Evolutionary conservation across 2,329 filamentous ascomycete species (phyloP).

Genomic region (Trichoderma guizhouense): DNA sequence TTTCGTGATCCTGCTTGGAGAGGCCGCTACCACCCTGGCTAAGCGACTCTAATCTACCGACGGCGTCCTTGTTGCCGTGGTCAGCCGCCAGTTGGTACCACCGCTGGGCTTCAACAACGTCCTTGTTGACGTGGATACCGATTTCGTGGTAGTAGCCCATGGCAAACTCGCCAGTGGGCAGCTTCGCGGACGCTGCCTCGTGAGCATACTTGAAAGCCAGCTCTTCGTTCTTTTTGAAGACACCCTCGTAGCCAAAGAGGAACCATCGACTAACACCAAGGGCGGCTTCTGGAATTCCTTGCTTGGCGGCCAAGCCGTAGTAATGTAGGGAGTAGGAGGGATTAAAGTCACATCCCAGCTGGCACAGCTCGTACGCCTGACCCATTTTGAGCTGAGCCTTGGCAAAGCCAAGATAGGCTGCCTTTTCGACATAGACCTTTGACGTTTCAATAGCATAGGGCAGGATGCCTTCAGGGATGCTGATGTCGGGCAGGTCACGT

Average conservation of each 20-base stretch:
- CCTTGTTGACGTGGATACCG: slow-evolving; percentile 84
- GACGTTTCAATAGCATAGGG: slow-evolving; percentile 69
- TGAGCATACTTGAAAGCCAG: slow-evolving; percentile 88
- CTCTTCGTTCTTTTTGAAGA: slow-evolving; percentile 94
- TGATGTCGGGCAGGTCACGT: slow-evolving; percentile 86
- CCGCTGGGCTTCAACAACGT: slow-evolving; percentile 73
- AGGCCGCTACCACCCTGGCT: slow-evolving; percentile 78
- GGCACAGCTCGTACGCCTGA: slow-evolving; percentile 89
- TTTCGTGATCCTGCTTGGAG: slow-evolving; percentile 89
- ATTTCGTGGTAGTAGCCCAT: slow-evolving; percentile 98
- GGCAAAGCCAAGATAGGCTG: slow-evolving; percentile 90
- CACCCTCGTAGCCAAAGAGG: slow-evolving; percentile 85
- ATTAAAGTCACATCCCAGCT: slow-evolving; percentile 91
- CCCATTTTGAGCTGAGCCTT: slow-evolving; percentile 98
- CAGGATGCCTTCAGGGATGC: slow-evolving; percentile 67
- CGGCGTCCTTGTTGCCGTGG: slow-evolving; percentile 88
- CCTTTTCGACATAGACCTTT: slow-evolving; percentile 89
- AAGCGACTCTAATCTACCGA: slow-evolving; percentile 77
- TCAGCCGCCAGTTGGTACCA: slow-evolving; percentile 92
- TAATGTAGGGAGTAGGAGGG: slow-evolving; percentile 91
- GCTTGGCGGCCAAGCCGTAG: slow-evolving; percentile 85
- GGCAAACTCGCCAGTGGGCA: slow-evolving; percentile 91
- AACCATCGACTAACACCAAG: slow-evolving; percentile 99
- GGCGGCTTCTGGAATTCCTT: slow-evolving; percentile 89
- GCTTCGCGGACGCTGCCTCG: slow-evolving; percentile 74